phyloP scores from a whole-genome alignment of 345 rosid genomes.

The Stellera chamaejasme region DNA sequence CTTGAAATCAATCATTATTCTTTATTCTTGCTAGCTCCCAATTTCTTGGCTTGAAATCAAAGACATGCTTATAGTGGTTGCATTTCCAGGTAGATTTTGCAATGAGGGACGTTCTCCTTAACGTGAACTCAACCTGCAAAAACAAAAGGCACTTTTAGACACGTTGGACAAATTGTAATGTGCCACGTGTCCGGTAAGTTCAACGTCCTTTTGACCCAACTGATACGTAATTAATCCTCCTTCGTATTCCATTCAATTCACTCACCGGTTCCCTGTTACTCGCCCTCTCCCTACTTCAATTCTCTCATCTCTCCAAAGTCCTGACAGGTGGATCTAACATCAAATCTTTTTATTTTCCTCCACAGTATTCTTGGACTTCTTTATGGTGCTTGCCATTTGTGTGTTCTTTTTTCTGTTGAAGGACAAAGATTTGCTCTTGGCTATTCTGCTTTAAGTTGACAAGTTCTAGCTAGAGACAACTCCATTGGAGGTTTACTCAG shows the following conservation, averaged over 20 bases:
- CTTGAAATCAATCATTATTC: no score
- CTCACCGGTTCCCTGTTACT: conserved; percentile 7
- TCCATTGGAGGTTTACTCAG: no score
- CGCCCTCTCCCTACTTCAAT: conserved; percentile 3
- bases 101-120: background rate
- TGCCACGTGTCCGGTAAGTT: background rate
- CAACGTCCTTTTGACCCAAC: background rate
- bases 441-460: background rate
- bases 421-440: no score
- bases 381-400: no score
- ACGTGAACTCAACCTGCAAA: conserved; percentile 14
- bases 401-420: no score
- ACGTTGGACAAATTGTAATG: background rate
- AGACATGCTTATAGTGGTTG: background rate
- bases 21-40: no score
- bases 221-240: background rate
- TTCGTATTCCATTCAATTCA: background rate
- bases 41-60: conserved; percentile 8
- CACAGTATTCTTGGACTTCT: no score
- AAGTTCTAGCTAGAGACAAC: background rate
- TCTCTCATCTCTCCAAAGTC: background rate
- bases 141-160: background rate
- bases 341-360: no score
- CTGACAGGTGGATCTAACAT: conserved; percentile 1
- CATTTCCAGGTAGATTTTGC: background rate